Conservation (phyloP, 768 basidiomycete species). For the Lentinula detonsa region DNA sequence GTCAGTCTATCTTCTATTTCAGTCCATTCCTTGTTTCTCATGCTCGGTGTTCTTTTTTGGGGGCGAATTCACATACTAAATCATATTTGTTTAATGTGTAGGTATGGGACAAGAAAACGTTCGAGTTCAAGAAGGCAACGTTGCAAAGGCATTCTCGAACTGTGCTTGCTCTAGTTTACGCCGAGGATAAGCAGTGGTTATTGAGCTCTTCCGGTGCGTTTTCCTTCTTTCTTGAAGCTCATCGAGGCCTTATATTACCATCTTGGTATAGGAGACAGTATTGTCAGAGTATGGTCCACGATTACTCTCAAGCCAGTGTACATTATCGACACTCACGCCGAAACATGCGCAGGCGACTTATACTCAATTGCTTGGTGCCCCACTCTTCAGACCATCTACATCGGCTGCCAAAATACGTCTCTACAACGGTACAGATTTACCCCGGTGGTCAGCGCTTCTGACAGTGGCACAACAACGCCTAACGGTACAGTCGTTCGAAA, state of each 20-base stretch:
- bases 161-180: slow-evolving; percentile 74
- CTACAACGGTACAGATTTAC: slow-evolving; percentile 81
- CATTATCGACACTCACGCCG: slow-evolving; percentile 70
- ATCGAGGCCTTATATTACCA: slow-evolving; percentile 2
- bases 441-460: slow-evolving; percentile 13
- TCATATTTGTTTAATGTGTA: slow-evolving; percentile 21
- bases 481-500: slow-evolving; percentile 29
- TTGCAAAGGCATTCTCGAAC: slow-evolving; percentile 81
- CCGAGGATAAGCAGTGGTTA: slow-evolving; percentile 72
- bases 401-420: slow-evolving; percentile 92
- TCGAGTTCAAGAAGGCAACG: slow-evolving; percentile 59
- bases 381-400: slow-evolving; percentile 61
- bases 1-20: slow-evolving; percentile 32
- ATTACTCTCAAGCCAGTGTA: slow-evolving; percentile 59
- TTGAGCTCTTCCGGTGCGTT: slow-evolving; percentile 82
- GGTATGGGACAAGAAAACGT: slow-evolving; percentile 82
- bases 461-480: slow-evolving; percentile 28
- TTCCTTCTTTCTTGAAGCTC: not conserved
- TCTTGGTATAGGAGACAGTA: slow-evolving; percentile 66
- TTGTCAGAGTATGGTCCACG: slow-evolving; percentile 85
- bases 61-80: not conserved
- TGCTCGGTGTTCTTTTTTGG: not conserved
- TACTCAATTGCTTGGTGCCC: slow-evolving; percentile 82
- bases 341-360: slow-evolving; percentile 80
- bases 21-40: not conserved